A percentile compares a stretch with the other conserved stretches of the same genome.
phyloP scores from a whole-genome alignment of 2,329 filamentous ascomycete genomes.

The Diaporthe vexans region DNA sequence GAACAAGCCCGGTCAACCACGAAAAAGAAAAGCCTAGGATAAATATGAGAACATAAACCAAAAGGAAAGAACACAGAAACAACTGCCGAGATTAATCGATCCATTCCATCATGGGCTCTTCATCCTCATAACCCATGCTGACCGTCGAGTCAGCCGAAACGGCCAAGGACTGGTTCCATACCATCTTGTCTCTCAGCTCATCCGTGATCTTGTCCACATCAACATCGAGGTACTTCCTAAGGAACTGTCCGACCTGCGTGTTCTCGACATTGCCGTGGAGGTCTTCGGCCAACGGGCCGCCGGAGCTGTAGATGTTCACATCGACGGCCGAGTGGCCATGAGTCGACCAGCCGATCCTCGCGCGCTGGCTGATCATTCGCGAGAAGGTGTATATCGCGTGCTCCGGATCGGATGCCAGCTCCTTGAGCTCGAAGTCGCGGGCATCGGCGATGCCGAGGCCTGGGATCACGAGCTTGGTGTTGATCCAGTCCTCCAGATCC shows the following conservation, averaged over 20 bases:
- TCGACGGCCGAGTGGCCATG: conserved; percentile 95
- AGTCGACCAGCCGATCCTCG: conserved; percentile 93
- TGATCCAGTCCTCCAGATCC: conserved; percentile 74
- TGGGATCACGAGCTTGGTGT: conserved; percentile 73
- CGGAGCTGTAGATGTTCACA: conserved; percentile 94
- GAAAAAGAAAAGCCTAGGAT: not conserved
- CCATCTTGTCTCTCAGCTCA: conserved; percentile 74
- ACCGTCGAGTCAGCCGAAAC: conserved; percentile 16
- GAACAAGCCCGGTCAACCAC: not conserved
- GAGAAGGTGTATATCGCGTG: conserved; percentile 74
- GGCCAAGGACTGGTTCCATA: conserved; percentile 42
- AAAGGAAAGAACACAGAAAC: not conserved
- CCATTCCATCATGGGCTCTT: conserved; percentile 35
- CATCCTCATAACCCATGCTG: conserved; percentile 31
- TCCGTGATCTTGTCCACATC: conserved; percentile 84
- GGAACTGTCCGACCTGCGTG: conserved; percentile 88
- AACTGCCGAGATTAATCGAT: conserved; percentile 1
- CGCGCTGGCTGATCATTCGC: conserved; percentile 87
- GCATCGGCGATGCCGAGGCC: conserved; percentile 85
- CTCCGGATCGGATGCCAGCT: conserved; percentile 71
- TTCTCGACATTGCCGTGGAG: conserved; percentile 94
- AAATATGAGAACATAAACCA: not conserved
- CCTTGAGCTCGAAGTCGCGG: conserved; percentile 77
- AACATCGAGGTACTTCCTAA: conserved; percentile 83
- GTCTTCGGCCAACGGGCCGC: conserved; percentile 72